Evolutionary conservation across 2,329 filamentous ascomycete species (phyloP).

Genomic region (Colletotrichum scovillei): DNA sequence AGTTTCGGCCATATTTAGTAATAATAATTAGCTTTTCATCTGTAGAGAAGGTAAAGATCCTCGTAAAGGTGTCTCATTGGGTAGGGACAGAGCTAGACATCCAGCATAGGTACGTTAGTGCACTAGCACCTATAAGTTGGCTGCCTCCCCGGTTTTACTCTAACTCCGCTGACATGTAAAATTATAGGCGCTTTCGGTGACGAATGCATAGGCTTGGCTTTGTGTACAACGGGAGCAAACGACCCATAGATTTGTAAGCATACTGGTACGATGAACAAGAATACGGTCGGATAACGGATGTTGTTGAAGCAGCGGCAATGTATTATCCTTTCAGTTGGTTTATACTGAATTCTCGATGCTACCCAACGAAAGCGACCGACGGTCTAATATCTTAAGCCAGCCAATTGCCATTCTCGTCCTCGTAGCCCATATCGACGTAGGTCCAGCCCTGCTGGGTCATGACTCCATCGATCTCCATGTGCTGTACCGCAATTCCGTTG

Average conservation of each 20-base stretch:
- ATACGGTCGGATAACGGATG: not conserved
- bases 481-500: slow-evolving; percentile 34
- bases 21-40: not conserved
- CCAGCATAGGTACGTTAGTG: not conserved
- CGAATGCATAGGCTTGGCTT: not conserved
- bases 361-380: not conserved
- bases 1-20: not conserved
- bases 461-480: slow-evolving; percentile 39
- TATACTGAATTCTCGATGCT: not conserved
- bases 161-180: not conserved
- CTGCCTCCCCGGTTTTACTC: not conserved
- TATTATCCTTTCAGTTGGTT: not conserved
- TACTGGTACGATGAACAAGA: not conserved
- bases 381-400: slow-evolving; percentile 15
- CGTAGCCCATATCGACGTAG: slow-evolving; percentile 42
- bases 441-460: slow-evolving; percentile 40
- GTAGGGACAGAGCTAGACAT: not conserved
- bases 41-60: not conserved
- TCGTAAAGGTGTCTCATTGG: not conserved
- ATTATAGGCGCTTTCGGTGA: not conserved
- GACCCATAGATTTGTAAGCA: not conserved
- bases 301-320: no score
- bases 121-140: not conserved
- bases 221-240: not conserved
- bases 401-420: slow-evolving; percentile 44